These are phyloP conservation scores for Prunus salicina DNA, from an alignment of 306 rosid genomes.

Conservation along the genomic window DNA sequence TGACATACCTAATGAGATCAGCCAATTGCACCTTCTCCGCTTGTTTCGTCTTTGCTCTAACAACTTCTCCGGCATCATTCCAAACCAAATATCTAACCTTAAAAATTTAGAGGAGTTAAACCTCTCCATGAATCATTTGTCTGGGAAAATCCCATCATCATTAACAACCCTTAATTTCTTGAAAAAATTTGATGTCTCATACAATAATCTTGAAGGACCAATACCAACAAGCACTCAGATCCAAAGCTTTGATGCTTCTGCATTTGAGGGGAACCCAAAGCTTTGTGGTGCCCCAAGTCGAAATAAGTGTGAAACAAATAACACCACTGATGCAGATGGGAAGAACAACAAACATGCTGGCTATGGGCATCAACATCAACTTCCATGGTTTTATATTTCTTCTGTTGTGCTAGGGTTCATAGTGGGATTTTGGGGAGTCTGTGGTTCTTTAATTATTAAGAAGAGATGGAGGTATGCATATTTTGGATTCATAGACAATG, in stretches of 20 bases:
- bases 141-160: neutral
- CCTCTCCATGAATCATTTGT: neutral
- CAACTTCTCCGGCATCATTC: neutral
- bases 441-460: too few relatives aligned
- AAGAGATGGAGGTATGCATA: too few relatives aligned
- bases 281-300: neutral
- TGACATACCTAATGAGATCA: neutral
- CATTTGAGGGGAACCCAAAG: neutral
- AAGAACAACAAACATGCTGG: too few relatives aligned
- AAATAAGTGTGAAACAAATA: neutral
- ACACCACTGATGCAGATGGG: too few relatives aligned
- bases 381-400: too few relatives aligned
- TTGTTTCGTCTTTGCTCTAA: neutral
- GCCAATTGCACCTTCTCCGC: neutral
- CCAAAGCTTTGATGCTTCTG: neutral
- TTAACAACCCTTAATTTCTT: neutral
- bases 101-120: neutral
- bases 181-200: neutral
- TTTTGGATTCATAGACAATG: too few relatives aligned
- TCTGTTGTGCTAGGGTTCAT: too few relatives aligned
- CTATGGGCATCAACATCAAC: too few relatives aligned
- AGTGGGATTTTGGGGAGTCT: too few relatives aligned
- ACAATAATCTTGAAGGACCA: neutral
- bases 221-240: neutral
- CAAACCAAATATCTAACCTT: neutral